Evolutionary conservation across 2,329 filamentous ascomycete species (phyloP).

Genomic region (Dendryphion nanum): DNA sequence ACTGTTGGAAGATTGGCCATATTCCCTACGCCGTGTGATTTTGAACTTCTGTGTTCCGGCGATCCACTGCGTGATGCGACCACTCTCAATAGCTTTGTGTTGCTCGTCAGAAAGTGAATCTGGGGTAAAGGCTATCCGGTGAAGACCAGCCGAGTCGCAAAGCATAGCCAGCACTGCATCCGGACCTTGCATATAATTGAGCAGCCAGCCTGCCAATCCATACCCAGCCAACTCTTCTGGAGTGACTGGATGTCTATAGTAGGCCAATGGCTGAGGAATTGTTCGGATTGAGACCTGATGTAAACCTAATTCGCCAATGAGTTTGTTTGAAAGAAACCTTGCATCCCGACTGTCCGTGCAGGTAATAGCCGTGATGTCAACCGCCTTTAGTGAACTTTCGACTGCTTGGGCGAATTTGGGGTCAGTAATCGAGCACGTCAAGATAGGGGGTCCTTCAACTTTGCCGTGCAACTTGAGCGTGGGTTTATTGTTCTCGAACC

Average conservation of each 20-base stretch:
- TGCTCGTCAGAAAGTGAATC: constrained; percentile 64
- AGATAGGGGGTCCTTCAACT: constrained; percentile 77
- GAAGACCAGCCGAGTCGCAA: constrained; percentile 69
- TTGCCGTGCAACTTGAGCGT: constrained; percentile 64
- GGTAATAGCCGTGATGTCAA: constrained; percentile 65
- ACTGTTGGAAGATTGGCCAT: constrained; percentile 72
- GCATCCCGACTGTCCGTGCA: constrained; percentile 75
- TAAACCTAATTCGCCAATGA: constrained; percentile 55
- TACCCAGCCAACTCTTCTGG: constrained; percentile 53
- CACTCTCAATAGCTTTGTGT: constrained; percentile 62
- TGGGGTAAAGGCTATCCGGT: constrained; percentile 65
- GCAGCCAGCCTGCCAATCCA: constrained; percentile 77
- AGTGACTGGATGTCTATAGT: constrained; percentile 57
- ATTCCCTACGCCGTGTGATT: constrained; percentile 72
- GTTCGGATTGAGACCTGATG: constrained; percentile 71
- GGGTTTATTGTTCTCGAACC: constrained; percentile 71
- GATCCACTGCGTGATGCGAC: constrained; percentile 67
- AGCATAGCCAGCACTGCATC: constrained; percentile 84
- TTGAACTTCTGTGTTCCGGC: constrained; percentile 56
- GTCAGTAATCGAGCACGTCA: constrained; percentile 78
- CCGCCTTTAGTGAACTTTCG: constrained; percentile 55
- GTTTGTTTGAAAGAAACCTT: constrained; percentile 64
- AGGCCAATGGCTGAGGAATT: constrained; percentile 53
- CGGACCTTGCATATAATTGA: constrained; percentile 78
- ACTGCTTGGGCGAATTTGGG: constrained; percentile 62